Evolutionary conservation across 2,329 filamentous ascomycete genomes (phyloP).

Genomic region (Podosphaera fusca): DNA sequence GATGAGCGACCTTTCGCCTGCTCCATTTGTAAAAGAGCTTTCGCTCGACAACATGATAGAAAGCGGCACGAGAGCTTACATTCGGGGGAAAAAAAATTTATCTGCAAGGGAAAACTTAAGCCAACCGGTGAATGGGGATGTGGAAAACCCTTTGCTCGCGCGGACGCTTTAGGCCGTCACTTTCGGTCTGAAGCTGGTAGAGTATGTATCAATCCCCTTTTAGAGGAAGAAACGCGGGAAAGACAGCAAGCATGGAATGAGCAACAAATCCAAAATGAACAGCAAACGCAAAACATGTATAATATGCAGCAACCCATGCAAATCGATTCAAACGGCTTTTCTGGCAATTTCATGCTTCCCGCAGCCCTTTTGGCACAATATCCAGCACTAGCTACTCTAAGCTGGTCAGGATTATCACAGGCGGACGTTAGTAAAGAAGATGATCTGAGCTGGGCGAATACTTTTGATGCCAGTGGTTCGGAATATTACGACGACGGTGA

Average conservation of each 20-base stretch:
- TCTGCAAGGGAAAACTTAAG: conserved; percentile 80
- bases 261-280: conserved; percentile 45
- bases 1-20: conserved; percentile 95
- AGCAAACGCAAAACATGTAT: conserved; percentile 39
- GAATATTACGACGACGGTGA: conserved; percentile 51
- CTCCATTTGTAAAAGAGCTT: conserved; percentile 89
- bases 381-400: conserved; percentile 72
- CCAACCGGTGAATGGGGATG: conserved; percentile 76
- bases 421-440: conserved; percentile 39
- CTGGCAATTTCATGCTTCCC: conserved; percentile 47
- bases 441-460: conserved; percentile 55
- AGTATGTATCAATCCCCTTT: conserved; percentile 87
- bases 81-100: conserved; percentile 95
- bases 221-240: conserved; percentile 81
- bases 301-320: conserved; percentile 36
- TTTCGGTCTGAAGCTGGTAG: conserved; percentile 90
- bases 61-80: conserved; percentile 94
- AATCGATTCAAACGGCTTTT: conserved; percentile 35
- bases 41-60: conserved; percentile 88
- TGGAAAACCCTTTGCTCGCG: conserved; percentile 75
- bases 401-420: conserved; percentile 60
- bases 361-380: conserved; percentile 78
- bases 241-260: conserved; percentile 54
- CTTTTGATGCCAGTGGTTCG: conserved; percentile 54
- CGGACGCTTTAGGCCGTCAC: conserved; percentile 80